Conservation (phyloP, 73 alveolate genomes). For the Paramecium biaurelia region DNA sequence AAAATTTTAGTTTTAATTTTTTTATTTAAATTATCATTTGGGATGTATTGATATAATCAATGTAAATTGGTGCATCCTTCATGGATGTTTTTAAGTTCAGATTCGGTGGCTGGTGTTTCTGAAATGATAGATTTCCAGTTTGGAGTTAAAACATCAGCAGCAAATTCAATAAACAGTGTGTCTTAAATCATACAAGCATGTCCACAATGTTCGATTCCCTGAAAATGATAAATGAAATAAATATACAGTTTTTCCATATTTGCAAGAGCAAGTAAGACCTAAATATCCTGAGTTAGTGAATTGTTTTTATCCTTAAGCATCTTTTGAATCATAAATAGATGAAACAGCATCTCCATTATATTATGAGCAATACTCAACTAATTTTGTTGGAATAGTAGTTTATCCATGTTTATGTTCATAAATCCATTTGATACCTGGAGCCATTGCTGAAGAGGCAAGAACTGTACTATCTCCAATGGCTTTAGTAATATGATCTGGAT, state of each 20-base stretch:
- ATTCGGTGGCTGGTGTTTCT: background rate
- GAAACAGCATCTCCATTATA: background rate
- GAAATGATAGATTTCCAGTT: background rate
- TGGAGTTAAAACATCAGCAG: background rate
- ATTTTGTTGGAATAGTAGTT: slow-evolving; percentile 41
- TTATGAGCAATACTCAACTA: slow-evolving; percentile 61
- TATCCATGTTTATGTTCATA: slow-evolving; percentile 35
- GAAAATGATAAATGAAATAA: background rate
- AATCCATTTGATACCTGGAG: slow-evolving; percentile 62
- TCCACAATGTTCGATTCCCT: slow-evolving; percentile 47
- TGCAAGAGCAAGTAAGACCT: slow-evolving; percentile 50
- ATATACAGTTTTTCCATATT: slow-evolving; percentile 21
- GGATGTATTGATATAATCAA: background rate
- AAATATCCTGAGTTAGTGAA: slow-evolving; percentile 43
- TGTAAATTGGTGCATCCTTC: slow-evolving; percentile 10
- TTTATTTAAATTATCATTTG: background rate
- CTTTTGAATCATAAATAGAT: slow-evolving; percentile 53
- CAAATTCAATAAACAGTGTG: background rate
- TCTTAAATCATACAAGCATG: slow-evolving; percentile 62
- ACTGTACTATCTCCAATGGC: slow-evolving; percentile 60
- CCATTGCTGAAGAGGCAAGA: slow-evolving; percentile 48
- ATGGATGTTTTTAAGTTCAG: background rate
- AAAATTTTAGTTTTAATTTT: background rate
- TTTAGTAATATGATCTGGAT: slow-evolving; percentile 22
- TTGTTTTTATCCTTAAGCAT: background rate